These are phyloP conservation scores for Sextonia rubra DNA, from an alignment of 164 flowering plant genomes.

Conservation along the genomic window DNA sequence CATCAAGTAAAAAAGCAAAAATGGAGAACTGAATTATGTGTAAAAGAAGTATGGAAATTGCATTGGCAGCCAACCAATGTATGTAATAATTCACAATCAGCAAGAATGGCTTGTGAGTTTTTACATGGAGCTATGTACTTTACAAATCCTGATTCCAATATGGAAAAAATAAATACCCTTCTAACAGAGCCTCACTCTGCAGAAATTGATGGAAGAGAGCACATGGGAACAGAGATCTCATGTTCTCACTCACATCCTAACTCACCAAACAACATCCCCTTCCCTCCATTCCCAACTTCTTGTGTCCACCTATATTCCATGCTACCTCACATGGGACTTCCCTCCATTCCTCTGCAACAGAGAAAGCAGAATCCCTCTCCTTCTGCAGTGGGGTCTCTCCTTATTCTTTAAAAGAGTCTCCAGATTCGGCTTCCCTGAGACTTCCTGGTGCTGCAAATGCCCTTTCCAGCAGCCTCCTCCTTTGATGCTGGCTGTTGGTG, in stretches of 20 bases:
- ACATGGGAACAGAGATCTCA: slow-evolving; percentile 60
- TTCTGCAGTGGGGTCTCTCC: slow-evolving; percentile 50
- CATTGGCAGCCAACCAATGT: no score
- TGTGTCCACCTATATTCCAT: slow-evolving; percentile 65
- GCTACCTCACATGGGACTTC: slow-evolving; percentile 79
- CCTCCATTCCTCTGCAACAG: slow-evolving; percentile 72
- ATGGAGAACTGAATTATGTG: no score
- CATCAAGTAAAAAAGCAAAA: no score
- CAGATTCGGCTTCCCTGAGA: slow-evolving; percentile 44
- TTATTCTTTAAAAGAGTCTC: slow-evolving; percentile 58
- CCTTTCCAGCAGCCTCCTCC: slow-evolving; percentile 88
- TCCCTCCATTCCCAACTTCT: slow-evolving; percentile 73
- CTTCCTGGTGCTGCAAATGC: slow-evolving; percentile 85
- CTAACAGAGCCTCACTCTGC: background rate
- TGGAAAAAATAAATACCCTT: no score
- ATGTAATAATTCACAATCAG: no score
- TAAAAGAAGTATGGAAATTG: no score
- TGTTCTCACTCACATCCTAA: slow-evolving; percentile 70
- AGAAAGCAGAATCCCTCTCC: slow-evolving; percentile 21
- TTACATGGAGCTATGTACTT: no score
- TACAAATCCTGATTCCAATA: no score
- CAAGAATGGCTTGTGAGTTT: no score
- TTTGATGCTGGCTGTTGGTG: slow-evolving; percentile 62
- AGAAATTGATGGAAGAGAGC: slow-evolving; percentile 46
- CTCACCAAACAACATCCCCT: slow-evolving; percentile 64